These are phyloP conservation scores for Saccharum spontaneum DNA, from an alignment of 176 grass and related monocot genomes.

Conservation along the genomic window DNA sequence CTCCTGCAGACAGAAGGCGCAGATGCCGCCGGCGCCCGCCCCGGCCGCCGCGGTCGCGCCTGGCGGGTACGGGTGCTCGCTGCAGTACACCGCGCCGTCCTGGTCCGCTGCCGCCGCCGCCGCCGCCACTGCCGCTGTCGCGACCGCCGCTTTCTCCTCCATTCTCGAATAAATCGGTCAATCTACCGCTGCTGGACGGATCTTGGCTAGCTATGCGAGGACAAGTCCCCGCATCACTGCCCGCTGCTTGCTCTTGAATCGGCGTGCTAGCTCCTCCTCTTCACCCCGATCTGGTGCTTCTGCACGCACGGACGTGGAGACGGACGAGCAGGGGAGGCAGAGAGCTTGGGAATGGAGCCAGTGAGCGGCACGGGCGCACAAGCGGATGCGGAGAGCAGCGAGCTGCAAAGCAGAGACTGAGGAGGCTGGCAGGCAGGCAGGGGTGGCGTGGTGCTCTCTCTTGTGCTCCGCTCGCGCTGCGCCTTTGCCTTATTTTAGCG, in stretches of 20 bases:
- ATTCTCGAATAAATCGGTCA: conserved; percentile 20
- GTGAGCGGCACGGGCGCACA: conserved; percentile 21
- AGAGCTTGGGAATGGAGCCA: neutral
- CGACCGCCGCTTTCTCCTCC: conserved; percentile 43
- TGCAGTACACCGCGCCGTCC: conserved; percentile 62
- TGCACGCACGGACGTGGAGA: neutral
- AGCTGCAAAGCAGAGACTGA: neutral
- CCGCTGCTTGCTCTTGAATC: neutral
- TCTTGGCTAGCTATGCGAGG: conserved; percentile 20
- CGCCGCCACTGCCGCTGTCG: conserved; percentile 15
- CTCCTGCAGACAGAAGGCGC: conserved; percentile 98
- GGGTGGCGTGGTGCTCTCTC: conserved; percentile 19
- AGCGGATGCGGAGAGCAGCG: conserved; percentile 20
- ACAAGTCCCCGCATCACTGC: neutral
- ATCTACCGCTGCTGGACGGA: neutral
- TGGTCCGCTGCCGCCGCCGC: conserved; percentile 20
- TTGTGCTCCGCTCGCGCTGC: conserved; percentile 18
- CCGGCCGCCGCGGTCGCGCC: conserved; percentile 48
- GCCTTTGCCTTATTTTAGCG: conserved; percentile 39
- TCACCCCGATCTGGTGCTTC: conserved; percentile 17
- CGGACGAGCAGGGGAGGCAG: neutral
- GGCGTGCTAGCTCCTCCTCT: neutral
- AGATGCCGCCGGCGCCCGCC: conserved; percentile 64
- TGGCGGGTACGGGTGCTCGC: conserved; percentile 83
- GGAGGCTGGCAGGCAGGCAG: neutral